Evolutionary conservation across 208 protist genomes (phyloP).

Genomic region (Acanthamoeba triangularis): DNA sequence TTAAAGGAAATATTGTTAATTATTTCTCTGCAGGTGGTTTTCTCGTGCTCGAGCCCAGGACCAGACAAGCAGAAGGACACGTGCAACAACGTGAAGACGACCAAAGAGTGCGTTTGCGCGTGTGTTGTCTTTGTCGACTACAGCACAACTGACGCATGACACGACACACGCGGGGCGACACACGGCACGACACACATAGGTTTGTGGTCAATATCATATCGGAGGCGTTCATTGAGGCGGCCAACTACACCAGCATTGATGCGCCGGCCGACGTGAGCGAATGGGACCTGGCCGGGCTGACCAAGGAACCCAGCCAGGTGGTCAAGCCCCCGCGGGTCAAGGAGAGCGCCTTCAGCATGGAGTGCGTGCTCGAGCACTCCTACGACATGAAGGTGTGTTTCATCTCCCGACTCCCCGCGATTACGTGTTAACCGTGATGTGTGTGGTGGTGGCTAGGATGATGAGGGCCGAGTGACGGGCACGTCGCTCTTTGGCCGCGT

Average conservation of each 20-base stretch:
- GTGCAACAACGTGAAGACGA: not conserved
- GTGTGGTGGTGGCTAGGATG: not conserved
- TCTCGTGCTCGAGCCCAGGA: not conserved
- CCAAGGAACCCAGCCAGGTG: not conserved
- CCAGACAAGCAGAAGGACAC: constrained; percentile 10
- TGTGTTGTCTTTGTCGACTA: not conserved
- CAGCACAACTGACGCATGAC: not conserved
- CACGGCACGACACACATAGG: not conserved
- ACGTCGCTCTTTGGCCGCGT: constrained; percentile 2
- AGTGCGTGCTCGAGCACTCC: constrained; percentile 42
- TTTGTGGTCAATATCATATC: constrained; percentile 51
- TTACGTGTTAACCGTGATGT: not conserved
- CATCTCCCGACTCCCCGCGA: too few relatives aligned
- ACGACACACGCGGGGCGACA: too few relatives aligned
- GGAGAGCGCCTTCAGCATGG: constrained; percentile 61
- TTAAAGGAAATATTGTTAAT: too few relatives aligned
- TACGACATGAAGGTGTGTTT: constrained; percentile 26
- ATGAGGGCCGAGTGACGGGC: not conserved
- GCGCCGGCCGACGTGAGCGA: not conserved
- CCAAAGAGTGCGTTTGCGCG: constrained; percentile 6
- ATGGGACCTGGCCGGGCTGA: not conserved
- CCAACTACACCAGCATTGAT: constrained; percentile 48
- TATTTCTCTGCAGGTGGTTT: too few relatives aligned
- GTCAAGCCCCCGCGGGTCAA: not conserved
- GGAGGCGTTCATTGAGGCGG: constrained; percentile 32